Conservation (phyloP, 495 filamentous ascomycete species). For the Hypomontagnella submonticulosa region DNA sequence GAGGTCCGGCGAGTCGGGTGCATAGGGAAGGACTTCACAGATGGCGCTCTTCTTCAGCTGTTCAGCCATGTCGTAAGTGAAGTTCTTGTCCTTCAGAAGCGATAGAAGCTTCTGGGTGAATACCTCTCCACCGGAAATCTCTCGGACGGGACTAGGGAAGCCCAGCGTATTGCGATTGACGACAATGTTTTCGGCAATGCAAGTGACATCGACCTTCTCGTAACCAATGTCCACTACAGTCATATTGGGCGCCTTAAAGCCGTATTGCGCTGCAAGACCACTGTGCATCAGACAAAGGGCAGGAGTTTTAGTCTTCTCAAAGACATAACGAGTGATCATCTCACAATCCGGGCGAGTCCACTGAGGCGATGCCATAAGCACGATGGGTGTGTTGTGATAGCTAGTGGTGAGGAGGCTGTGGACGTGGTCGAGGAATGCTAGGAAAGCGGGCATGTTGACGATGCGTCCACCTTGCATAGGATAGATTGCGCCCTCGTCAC, state of each 20-base stretch:
- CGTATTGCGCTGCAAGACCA: constrained; percentile 83
- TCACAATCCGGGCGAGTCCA: constrained; percentile 89
- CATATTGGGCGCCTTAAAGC: constrained; percentile 77
- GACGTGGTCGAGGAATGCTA: constrained; percentile 87
- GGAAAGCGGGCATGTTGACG: constrained; percentile 88
- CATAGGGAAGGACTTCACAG: constrained; percentile 85
- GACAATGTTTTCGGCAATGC: constrained; percentile 80
- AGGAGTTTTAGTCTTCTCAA: constrained; percentile 95
- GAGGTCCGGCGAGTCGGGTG: constrained; percentile 63
- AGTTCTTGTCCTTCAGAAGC: constrained; percentile 74
- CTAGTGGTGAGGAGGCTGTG: constrained; percentile 87
- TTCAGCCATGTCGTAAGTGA: constrained; percentile 90
- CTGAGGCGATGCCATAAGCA: constrained; percentile 84
- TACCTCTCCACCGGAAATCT: constrained; percentile 84
- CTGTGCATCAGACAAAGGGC: constrained; percentile 88
- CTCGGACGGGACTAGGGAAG: constrained; percentile 62
- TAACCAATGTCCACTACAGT: constrained; percentile 91
- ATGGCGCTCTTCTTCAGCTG: constrained; percentile 90
- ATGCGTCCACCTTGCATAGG: constrained; percentile 85
- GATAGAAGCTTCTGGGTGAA: constrained; percentile 82
- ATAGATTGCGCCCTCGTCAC: constrained; percentile 88
- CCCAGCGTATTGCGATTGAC: constrained; percentile 55
- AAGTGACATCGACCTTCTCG: constrained; percentile 90
- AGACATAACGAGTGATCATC: constrained; percentile 86
- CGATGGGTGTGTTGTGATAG: constrained; percentile 88